phyloP scores from a whole-genome alignment of 176 grass and related monocot genomes.

The Hsuehochloa calcarea region DNA sequence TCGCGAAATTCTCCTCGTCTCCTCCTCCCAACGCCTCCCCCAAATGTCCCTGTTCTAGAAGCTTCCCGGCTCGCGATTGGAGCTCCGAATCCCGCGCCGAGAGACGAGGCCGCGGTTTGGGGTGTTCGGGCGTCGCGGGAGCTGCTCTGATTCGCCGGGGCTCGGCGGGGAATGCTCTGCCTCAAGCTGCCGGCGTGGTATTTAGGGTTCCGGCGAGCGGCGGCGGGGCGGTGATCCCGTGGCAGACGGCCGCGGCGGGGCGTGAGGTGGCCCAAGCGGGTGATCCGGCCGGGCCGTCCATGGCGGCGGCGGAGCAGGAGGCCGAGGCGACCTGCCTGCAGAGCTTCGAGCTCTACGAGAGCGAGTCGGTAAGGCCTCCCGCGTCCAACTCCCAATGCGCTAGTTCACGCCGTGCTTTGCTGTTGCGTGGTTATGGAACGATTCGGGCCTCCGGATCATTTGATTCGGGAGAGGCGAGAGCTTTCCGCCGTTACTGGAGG shows the following conservation, averaged over 20 bases:
- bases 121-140: too few species aligned
- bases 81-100: too few species aligned
- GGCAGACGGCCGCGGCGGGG: constrained; percentile 14
- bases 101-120: too few species aligned
- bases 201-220: constrained; percentile 47
- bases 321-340: constrained; percentile 47
- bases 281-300: constrained; percentile 29
- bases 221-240: constrained; percentile 25
- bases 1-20: too few species aligned
- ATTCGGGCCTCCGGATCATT: not conserved
- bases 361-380: constrained; percentile 51
- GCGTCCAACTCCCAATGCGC: constrained; percentile 1
- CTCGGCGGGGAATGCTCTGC: constrained; percentile 8
- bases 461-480: not conserved
- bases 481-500: not conserved
- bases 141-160: constrained; percentile 20
- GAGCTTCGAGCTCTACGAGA: constrained; percentile 75
- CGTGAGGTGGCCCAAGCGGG: constrained; percentile 31
- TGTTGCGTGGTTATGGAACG: not conserved
- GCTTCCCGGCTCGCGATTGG: too few species aligned
- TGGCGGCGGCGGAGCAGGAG: constrained; percentile 31
- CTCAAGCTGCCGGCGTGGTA: not conserved
- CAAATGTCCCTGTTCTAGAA: too few species aligned
- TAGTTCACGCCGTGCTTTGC: not conserved
- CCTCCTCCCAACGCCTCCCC: too few species aligned